These are phyloP conservation scores for Phytophthora palmivora DNA, from an alignment of 352 stramenopile species.

Conservation along the genomic window DNA sequence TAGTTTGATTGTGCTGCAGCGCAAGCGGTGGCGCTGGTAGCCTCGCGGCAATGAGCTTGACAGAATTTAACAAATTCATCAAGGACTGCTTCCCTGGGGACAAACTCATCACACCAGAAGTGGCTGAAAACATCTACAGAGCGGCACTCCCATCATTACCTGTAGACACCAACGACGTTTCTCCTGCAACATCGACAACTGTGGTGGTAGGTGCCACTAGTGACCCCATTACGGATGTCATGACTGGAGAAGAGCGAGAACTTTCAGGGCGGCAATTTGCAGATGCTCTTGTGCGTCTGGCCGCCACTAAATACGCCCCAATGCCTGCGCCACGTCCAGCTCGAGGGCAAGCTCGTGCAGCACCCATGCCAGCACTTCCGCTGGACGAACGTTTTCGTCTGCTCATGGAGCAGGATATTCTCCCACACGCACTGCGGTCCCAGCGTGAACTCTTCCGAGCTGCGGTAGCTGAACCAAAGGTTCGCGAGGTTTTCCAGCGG, in stretches of 20 bases:
- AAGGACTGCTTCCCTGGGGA: slow-evolving; percentile 67
- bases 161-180: background rate
- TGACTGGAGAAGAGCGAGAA: slow-evolving; percentile 39
- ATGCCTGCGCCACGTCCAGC: slow-evolving; percentile 22
- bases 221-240: background rate
- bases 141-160: slow-evolving; percentile 24
- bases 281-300: slow-evolving; percentile 65
- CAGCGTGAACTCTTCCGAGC: slow-evolving; percentile 80
- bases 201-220: background rate
- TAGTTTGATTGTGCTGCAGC: slow-evolving; percentile 34
- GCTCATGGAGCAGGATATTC: slow-evolving; percentile 72
- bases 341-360: slow-evolving; percentile 11
- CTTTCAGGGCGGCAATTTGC: slow-evolving; percentile 74
- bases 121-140: slow-evolving; percentile 59
- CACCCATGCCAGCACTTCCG: slow-evolving; percentile 21
- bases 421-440: slow-evolving; percentile 74
- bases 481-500: slow-evolving; percentile 76
- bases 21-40: slow-evolving; percentile 67
- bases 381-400: slow-evolving; percentile 69
- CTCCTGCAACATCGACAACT: background rate
- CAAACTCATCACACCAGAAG: slow-evolving; percentile 45
- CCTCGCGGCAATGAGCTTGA: slow-evolving; percentile 74
- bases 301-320: slow-evolving; percentile 55
- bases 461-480: slow-evolving; percentile 69
- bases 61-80: slow-evolving; percentile 81